Evolutionary conservation across 2,329 filamentous ascomycete genomes (phyloP).

Genomic region (Herpotrichia juniperi): DNA sequence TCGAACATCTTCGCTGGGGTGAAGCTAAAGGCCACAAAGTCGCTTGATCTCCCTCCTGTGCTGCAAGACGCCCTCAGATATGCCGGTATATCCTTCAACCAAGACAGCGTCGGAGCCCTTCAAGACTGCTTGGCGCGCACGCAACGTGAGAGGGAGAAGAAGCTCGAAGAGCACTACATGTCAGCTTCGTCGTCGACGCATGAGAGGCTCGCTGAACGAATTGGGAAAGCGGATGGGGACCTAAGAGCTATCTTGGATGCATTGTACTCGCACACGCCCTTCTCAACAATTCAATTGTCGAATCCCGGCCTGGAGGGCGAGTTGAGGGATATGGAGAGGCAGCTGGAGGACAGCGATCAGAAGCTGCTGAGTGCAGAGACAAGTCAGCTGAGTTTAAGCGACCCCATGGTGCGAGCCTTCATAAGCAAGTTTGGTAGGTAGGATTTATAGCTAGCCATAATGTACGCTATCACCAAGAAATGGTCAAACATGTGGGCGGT

Average conservation of each 20-base stretch:
- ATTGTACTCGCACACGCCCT: constrained; percentile 46
- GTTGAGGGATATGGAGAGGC: constrained; percentile 43
- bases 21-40: constrained; percentile 33
- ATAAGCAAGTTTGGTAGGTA: constrained; percentile 35
- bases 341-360: constrained; percentile 45
- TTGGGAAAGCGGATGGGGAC: constrained; percentile 45
- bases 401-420: constrained; percentile 38
- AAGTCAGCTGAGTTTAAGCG: constrained; percentile 35
- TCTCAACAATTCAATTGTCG: constrained; percentile 31
- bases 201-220: constrained; percentile 40
- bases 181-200: constrained; percentile 39
- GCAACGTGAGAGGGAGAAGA: constrained; percentile 38
- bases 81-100: constrained; percentile 35
- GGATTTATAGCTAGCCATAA: no score
- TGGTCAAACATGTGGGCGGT: no score
- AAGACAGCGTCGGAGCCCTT: constrained; percentile 32
- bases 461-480: no score
- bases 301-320: constrained; percentile 32
- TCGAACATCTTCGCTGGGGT: constrained; percentile 36
- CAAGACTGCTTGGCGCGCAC: constrained; percentile 35
- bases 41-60: constrained; percentile 36
- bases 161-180: constrained; percentile 41
- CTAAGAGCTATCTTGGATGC: constrained; percentile 43
- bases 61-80: constrained; percentile 43
- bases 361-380: constrained; percentile 45